Evolutionary conservation across 495 filamentous ascomycete species (phyloP).

Genomic region (Penicillium silybi): DNA sequence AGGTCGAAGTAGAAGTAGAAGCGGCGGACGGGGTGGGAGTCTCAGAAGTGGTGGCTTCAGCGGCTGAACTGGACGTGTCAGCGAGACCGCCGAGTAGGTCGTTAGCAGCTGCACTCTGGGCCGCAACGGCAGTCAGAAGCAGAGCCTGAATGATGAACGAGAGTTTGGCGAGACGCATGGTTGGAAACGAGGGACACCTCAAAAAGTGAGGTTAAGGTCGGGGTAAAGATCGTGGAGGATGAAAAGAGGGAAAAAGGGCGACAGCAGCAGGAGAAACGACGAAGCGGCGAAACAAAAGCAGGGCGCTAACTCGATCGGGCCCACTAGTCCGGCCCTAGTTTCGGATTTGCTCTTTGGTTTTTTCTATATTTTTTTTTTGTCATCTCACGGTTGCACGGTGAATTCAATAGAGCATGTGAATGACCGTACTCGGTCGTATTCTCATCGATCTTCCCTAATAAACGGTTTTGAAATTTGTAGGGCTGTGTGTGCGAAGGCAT

Average conservation of each 20-base stretch:
- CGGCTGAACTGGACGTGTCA: conserved; percentile 7
- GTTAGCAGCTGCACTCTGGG: conserved; percentile 27
- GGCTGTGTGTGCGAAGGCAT: background rate
- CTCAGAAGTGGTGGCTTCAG: conserved; percentile 5
- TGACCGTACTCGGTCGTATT: too few relatives aligned
- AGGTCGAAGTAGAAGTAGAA: conserved; percentile 16
- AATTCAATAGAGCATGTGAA: background rate
- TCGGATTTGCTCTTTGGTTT: conserved; percentile 6
- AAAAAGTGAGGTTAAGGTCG: conserved; percentile 9
- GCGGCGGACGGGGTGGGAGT: conserved; percentile 15
- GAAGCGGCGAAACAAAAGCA: background rate
- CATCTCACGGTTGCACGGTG: background rate
- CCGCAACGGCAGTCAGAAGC: conserved; percentile 35
- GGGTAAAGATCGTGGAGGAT: conserved; percentile 14
- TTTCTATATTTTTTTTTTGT: too few relatives aligned
- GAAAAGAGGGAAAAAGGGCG: conserved; percentile 12
- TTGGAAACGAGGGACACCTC: conserved; percentile 14
- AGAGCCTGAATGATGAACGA: conserved; percentile 37
- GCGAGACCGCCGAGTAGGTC: conserved; percentile 19
- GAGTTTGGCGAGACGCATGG: conserved; percentile 37
- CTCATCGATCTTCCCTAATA: too few relatives aligned
- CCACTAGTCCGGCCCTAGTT: conserved; percentile 15
- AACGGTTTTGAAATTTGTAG: too few relatives aligned
- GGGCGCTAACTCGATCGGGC: conserved; percentile 12
- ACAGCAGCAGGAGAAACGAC: conserved; percentile 3